Base-by-base conservation (phyloP, 305 asterid species). In the Fraxinus paxiana region DNA sequence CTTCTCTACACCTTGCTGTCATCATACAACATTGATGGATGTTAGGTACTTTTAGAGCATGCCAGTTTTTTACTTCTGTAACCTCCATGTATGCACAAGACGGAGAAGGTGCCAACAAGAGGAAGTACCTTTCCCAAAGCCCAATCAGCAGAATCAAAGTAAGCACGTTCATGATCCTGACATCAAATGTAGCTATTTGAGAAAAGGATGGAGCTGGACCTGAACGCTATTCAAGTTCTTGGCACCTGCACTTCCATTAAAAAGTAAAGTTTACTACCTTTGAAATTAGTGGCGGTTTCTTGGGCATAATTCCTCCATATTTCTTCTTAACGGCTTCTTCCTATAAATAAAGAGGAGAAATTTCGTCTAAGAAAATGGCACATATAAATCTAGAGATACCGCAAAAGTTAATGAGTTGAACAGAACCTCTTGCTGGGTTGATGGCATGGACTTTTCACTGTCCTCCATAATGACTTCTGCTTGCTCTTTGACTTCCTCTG, bases 141-240 rank as follows among this genome's bases (percentile, higher is more conserved):
- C 99, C 99, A 95, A 77, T 95, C 99, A 86, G 99, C 99, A 85
- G 99, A 95, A 85, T 95, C 99, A 83, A 92, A 95, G 86, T 90
- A 95, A 71, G 99, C 99, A 79, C 98, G 98, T 77, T 95, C 99
- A 70, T 95, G 99, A 85, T 95, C 99, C 99, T 95, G 90, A 46
- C 61, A 85, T 79, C 31, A 78, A 85, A 82, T 24, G 26, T 33
- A 35, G 82, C 77, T n/a, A 31, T 12, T 35, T 37, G n/a, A 51
- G 74, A 83, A 65, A 69, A 6, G n/a, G 46, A 78, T 82, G 34
- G n/a, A 65, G 46, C 75, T 82, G 17, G n/a, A 65, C 41, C 31
- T 31, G 70, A 75, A 13, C 31, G 17, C 72, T 7, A 56, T 61
- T 78, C 51, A 8, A 41, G 38, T 22, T 63, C 30, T 76, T 9